Conservation (phyloP, 306 rosid species). For the Acacia crassicarpa region DNA sequence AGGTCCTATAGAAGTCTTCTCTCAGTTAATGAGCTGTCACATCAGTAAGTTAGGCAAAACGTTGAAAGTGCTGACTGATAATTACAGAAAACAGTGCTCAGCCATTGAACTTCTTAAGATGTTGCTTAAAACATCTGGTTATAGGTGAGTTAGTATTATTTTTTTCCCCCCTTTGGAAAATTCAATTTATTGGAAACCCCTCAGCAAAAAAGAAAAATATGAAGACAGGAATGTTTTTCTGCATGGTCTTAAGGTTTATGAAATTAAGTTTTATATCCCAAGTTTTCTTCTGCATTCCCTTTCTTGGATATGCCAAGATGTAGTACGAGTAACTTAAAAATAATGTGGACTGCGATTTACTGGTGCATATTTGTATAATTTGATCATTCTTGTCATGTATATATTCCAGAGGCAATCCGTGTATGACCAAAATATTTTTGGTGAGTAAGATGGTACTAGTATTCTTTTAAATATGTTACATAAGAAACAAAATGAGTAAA, state of each 20-base stretch:
- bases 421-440: background rate
- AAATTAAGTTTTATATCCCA: background rate
- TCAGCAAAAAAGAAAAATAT: background rate
- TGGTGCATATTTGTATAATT: slow-evolving; percentile 3
- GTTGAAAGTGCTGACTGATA: slow-evolving; percentile 77
- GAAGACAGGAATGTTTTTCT: background rate
- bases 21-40: slow-evolving; percentile 72
- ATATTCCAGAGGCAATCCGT: slow-evolving; percentile 9
- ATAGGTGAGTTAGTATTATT: slow-evolving; percentile 56
- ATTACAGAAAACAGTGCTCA: slow-evolving; percentile 82
- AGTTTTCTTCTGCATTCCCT: background rate
- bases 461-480: slow-evolving; percentile 3
- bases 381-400: slow-evolving; percentile 2
- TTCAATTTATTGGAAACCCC: background rate
- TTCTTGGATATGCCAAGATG: background rate
- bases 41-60: slow-evolving; percentile 65
- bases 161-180: background rate
- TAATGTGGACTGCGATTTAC: background rate
- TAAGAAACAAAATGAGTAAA: background rate
- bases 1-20: slow-evolving; percentile 73
- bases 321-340: background rate
- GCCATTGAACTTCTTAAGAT: slow-evolving; percentile 82
- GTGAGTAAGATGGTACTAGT: background rate
- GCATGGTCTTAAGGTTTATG: background rate
- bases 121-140: slow-evolving; percentile 79